Evolutionary conservation across 768 basidiomycete genomes (phyloP).

Genomic region (Mycena chlorophos): DNA sequence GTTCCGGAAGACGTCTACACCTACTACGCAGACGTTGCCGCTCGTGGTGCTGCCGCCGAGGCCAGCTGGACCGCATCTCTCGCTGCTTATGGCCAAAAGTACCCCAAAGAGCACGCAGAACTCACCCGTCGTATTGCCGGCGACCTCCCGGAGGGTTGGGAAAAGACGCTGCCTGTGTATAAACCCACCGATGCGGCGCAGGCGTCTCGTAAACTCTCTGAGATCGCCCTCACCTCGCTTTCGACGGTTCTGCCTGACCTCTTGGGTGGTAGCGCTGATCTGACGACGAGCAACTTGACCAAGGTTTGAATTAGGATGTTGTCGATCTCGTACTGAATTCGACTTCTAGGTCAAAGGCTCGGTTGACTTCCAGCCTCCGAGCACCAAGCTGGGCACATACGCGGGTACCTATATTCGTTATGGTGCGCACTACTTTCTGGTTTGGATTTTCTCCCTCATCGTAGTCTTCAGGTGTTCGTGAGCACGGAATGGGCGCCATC

Average conservation of each 20-base stretch:
- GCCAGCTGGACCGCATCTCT: slow-evolving; percentile 72
- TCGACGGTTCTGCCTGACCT: slow-evolving; percentile 80
- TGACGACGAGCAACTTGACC: slow-evolving; percentile 84
- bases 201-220: slow-evolving; percentile 91
- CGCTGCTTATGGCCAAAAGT: slow-evolving; percentile 68
- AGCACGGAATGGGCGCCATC: slow-evolving; percentile 96
- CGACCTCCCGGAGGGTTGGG: slow-evolving; percentile 83
- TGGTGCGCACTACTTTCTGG: slow-evolving; percentile 40
- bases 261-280: slow-evolving; percentile 84
- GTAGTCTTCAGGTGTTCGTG: slow-evolving; percentile 68
- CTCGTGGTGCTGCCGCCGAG: slow-evolving; percentile 75
- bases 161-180: slow-evolving; percentile 82
- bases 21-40: slow-evolving; percentile 63
- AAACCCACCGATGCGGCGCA: slow-evolving; percentile 80
- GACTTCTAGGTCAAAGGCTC: slow-evolving; percentile 62
- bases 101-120: slow-evolving; percentile 83
- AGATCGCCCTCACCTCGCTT: slow-evolving; percentile 80
- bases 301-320: slow-evolving; percentile 2
- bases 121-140: slow-evolving; percentile 83
- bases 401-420: slow-evolving; percentile 90
- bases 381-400: slow-evolving; percentile 81
- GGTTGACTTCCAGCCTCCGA: slow-evolving; percentile 91
- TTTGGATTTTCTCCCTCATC: neutral
- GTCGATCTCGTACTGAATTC: neutral
- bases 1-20: slow-evolving; percentile 75